Percentiles rank a stretch among this genome's conserved stretches.
phyloP scores from a whole-genome alignment of 140 eudicot species.

The Ambrosia hybrid region DNA sequence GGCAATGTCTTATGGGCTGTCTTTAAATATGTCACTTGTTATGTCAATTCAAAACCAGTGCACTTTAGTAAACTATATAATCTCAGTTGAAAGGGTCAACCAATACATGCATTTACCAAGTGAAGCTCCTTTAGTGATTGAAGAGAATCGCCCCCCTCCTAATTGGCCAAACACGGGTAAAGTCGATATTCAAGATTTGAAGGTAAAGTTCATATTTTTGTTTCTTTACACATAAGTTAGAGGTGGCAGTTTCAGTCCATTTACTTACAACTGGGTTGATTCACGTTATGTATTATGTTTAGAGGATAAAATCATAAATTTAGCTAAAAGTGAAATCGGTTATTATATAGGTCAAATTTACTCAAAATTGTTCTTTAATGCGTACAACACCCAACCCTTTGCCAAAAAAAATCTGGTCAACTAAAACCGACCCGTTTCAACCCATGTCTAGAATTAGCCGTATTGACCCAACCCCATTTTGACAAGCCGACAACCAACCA shows the following conservation, averaged over 20 bases:
- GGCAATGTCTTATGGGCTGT: conserved; percentile 95
- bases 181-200: conserved; percentile 79
- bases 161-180: conserved; percentile 78
- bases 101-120: conserved; percentile 87
- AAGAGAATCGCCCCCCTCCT: conserved; percentile 68
- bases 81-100: conserved; percentile 83
- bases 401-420: background rate
- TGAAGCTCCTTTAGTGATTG: conserved; percentile 80
- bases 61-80: conserved; percentile 68
- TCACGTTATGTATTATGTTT: background rate
- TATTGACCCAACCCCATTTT: background rate
- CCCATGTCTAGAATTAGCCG: background rate
- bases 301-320: conserved; percentile 9
- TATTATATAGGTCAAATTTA: background rate
- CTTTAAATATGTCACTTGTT: conserved; percentile 76
- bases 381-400: background rate
- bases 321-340: background rate
- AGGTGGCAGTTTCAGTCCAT: background rate
- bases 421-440: background rate
- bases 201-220: conserved; percentile 41
- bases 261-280: background rate
- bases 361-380: background rate
- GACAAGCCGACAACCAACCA: background rate
- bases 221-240: conserved; percentile 11
- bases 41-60: conserved; percentile 83